These are phyloP conservation scores for Herpotrichia juniperi DNA, from an alignment of 2,329 filamentous ascomycete genomes.

Conservation along the genomic window DNA sequence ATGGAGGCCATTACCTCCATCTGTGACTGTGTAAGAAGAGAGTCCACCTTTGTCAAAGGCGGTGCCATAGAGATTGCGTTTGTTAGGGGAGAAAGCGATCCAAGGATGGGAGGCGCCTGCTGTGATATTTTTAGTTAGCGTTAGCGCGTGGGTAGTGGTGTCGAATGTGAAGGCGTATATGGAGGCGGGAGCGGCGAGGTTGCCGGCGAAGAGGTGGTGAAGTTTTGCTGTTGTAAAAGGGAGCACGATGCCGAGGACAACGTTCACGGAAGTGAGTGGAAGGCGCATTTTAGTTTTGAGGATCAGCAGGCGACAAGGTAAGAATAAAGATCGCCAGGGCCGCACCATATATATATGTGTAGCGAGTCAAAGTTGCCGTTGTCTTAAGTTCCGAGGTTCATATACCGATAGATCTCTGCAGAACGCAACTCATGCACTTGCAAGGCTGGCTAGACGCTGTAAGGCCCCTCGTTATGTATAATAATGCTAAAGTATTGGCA, in stretches of 20 bases:
- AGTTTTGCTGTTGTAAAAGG: background rate
- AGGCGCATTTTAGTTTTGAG: background rate
- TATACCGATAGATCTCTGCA: too few species aligned
- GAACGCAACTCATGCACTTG: too few species aligned
- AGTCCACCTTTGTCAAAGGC: background rate
- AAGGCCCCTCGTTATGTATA: too few species aligned
- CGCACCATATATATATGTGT: too few species aligned
- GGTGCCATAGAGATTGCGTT: slow-evolving; percentile 6
- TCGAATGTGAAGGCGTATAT: slow-evolving; percentile 12
- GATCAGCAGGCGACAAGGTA: background rate
- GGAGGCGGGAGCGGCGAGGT: background rate
- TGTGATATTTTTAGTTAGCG: slow-evolving; percentile 9
- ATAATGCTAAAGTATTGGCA: too few species aligned
- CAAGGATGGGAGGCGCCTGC: slow-evolving; percentile 7
- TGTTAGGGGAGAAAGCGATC: slow-evolving; percentile 11
- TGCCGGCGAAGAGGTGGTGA: slow-evolving; percentile 13
- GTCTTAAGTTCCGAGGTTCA: too few species aligned
- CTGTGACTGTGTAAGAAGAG: slow-evolving; percentile 3
- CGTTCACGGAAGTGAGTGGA: background rate
- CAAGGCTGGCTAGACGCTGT: too few species aligned
- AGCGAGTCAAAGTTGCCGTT: too few species aligned
- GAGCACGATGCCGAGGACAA: background rate
- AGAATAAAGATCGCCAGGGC: too few species aligned
- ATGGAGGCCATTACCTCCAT: slow-evolving; percentile 1
- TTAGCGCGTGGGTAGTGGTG: slow-evolving; percentile 4